Conservation (phyloP, 805 yeast genomes). For the Priceomyces castillae region DNA sequence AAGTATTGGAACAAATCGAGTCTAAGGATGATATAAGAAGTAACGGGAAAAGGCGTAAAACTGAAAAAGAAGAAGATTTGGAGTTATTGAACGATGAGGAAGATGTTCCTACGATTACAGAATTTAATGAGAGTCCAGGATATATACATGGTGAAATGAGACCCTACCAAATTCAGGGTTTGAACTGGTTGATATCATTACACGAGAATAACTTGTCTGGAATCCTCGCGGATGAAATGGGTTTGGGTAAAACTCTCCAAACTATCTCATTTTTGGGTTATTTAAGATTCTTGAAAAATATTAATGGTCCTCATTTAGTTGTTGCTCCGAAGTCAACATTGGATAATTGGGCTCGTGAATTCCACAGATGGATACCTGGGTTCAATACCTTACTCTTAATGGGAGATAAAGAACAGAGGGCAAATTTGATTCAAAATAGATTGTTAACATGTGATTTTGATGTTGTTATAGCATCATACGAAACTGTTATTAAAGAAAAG, state of each 20-base stretch:
- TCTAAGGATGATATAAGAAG: conserved; percentile 12
- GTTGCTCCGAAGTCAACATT: conserved; percentile 79
- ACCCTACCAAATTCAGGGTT: conserved; percentile 76
- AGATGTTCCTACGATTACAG: conserved; percentile 35
- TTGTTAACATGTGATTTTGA: conserved; percentile 65
- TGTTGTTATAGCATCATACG: conserved; percentile 69
- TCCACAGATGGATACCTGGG: conserved; percentile 77
- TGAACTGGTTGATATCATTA: conserved; percentile 72
- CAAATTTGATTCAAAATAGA: conserved; percentile 47
- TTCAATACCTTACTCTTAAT: conserved; percentile 66
- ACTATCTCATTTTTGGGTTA: conserved; percentile 76
- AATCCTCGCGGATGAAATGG: conserved; percentile 84
- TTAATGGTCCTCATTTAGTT: conserved; percentile 71
- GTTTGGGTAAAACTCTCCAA: conserved; percentile 77
- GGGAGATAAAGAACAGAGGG: conserved; percentile 71
- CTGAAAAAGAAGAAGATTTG: conserved; percentile 77
- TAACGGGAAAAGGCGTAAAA: conserved; percentile 56
- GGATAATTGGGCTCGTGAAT: conserved; percentile 79
- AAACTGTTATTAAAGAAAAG: conserved; percentile 74
- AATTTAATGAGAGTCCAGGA: conserved; percentile 50
- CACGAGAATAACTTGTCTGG: conserved; percentile 70
- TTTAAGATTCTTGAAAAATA: conserved; percentile 56
- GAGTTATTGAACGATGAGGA: conserved; percentile 62
- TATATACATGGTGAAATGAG: conserved; percentile 60
- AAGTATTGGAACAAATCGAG: conserved; percentile 46